phyloP scores from a whole-genome alignment of 257 asterid species.

The Solanum neorickii region DNA sequence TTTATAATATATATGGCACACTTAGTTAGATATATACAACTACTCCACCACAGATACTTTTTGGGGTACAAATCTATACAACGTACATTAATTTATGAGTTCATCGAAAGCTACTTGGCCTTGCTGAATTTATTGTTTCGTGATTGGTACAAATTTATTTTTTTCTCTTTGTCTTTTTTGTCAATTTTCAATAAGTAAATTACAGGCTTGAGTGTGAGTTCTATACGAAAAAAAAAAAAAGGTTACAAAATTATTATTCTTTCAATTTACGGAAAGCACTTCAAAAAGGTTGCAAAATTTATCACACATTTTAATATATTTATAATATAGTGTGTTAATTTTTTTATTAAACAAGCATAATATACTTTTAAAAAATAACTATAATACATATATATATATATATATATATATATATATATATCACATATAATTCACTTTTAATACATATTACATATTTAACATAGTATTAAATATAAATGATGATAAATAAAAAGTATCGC shows the following conservation, averaged over 20 bases:
- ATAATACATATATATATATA: no score
- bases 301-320: no score
- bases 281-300: neutral
- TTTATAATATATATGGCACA: neutral
- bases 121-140: neutral
- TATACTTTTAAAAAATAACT: no score
- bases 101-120: neutral
- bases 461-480: no score
- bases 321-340: no score
- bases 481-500: no score
- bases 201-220: neutral
- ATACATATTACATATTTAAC: no score
- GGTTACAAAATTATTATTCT: neutral
- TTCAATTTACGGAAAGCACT: no score
- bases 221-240: neutral
- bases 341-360: no score
- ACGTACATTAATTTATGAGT: neutral
- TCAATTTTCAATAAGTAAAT: neutral
- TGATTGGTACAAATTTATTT: neutral
- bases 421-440: no score
- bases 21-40: neutral
- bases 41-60: neutral
- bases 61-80: neutral
- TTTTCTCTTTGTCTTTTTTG: neutral
- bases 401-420: no score